Evolutionary conservation across 208 protist genomes (phyloP), one percentile per base, ranked within the genome.

Genomic region (Balamuthia mandrillaris): DNA sequence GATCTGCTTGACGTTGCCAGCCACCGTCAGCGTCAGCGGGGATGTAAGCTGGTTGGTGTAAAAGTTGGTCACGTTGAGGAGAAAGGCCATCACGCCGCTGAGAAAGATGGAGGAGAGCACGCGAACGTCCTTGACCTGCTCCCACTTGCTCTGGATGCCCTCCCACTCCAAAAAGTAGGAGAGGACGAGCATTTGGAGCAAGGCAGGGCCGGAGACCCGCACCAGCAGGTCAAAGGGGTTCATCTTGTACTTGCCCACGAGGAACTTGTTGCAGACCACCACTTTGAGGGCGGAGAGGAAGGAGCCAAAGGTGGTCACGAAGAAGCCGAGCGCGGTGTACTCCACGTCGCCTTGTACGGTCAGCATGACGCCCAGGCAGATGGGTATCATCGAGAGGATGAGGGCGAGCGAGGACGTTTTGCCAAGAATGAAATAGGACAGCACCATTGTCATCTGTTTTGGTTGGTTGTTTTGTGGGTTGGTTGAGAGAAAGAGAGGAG

Each of bases 51-150:
- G 63, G 61, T 86, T 88, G 6, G 68, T 27, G 49, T 85, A 84
- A 29, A 88, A 88, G 44, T 85, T 88, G 27, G 63, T 42, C 0
- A 88, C 56, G 56, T 88, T 88, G 12, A 88, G 42, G 84, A 87
- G 77, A 35, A 88, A 88, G 5, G 85, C 85, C 56, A 49, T 10
- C 39, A 86, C 7, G 0, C 54, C 83, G 24, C 61, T 83, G 18
- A 86, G 7, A 6, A 78, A 27, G 27, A n/a, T n/a, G n/a, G n/a
- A n/a, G n/a, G n/a, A n/a, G n/a, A n/a, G n/a, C n/a, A n/a, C n/a
- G n/a, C n/a, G n/a, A n/a, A n/a, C n/a, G n/a, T n/a, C n/a, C n/a
- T n/a, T n/a, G n/a, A n/a, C 37, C 60, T 2, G 70, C 33, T 7
- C 21, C 45, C 41, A 58, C 44, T 14, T 60, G 70, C 1, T 51